phyloP scores from a whole-genome alignment of 2,329 filamentous ascomycete genomes.

The Calonectria ilicicola region DNA sequence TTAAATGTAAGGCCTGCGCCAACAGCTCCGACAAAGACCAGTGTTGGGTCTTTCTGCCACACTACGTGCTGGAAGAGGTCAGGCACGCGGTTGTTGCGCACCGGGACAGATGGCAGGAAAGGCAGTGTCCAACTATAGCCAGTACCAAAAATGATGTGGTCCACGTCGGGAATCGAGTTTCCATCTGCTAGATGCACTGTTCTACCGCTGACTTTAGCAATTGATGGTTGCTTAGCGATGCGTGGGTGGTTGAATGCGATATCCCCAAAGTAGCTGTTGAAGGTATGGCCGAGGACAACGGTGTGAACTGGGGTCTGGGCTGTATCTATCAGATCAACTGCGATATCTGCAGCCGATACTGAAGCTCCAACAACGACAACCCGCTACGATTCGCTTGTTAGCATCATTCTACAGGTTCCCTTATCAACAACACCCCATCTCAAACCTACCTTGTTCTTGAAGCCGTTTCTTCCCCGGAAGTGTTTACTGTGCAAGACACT shows the following conservation, averaged over 20 bases:
- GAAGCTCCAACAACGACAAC: conserved; percentile 73
- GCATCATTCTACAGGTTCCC: background rate
- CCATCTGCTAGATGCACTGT: conserved; percentile 70
- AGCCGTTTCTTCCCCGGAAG: conserved; percentile 60
- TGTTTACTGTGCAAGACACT: conserved; percentile 67
- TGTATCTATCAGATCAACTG: conserved; percentile 62
- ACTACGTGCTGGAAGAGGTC: conserved; percentile 70
- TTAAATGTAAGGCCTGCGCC: conserved; percentile 72
- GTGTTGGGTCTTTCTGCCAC: conserved; percentile 63
- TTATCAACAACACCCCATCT: background rate
- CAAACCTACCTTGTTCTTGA: conserved; percentile 55
- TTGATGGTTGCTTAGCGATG: conserved; percentile 60
- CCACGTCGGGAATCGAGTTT: conserved; percentile 62
- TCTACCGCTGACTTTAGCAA: conserved; percentile 56
- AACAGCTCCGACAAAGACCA: conserved; percentile 70
- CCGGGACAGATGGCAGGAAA: conserved; percentile 64
- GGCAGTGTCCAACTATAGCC: conserved; percentile 74
- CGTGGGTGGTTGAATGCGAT: conserved; percentile 69
- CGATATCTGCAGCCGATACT: conserved; percentile 73
- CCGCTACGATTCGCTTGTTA: conserved; percentile 50
- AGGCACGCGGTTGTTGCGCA: conserved; percentile 66
- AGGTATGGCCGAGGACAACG: conserved; percentile 59
- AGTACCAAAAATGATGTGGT: conserved; percentile 74
- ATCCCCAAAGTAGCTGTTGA: conserved; percentile 68
- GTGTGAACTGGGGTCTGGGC: conserved; percentile 62